Conservation (phyloP, 108 stramenopile species). For the Pseudonitzschia multistriata region DNA sequence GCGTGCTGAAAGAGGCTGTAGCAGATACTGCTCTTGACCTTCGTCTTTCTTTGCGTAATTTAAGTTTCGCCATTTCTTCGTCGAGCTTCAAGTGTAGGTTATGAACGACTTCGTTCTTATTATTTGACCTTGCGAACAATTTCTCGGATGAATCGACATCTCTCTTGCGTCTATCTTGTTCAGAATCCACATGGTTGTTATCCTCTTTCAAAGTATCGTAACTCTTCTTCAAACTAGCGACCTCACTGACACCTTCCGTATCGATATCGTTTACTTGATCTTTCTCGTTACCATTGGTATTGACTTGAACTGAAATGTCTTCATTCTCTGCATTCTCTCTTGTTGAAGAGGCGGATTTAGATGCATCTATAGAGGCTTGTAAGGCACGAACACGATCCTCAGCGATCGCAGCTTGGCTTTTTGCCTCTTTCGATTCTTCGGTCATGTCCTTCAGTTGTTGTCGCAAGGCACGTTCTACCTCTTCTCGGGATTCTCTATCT, state of each 20-base stretch:
- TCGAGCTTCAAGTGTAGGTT: conserved; percentile 6
- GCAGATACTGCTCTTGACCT: neutral
- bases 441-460: neutral
- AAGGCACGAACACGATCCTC: conserved; percentile 3
- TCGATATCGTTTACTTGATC: no score
- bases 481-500: neutral
- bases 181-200: no score
- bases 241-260: no score
- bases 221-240: no score
- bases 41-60: conserved; percentile 3
- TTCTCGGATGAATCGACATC: neutral
- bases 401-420: neutral
- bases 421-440: neutral
- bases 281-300: no score
- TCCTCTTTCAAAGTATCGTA: no score
- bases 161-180: neutral
- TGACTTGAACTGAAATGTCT: neutral
- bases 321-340: neutral
- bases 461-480: neutral
- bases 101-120: conserved; percentile 1
- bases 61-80: conserved; percentile 11
- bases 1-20: neutral
- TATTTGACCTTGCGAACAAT: neutral
- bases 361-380: conserved; percentile 3
- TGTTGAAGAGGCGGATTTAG: neutral